Base-by-base conservation (phyloP, 2,329 filamentous ascomycete genomes). In the Tolypocladium sp. region DNA sequence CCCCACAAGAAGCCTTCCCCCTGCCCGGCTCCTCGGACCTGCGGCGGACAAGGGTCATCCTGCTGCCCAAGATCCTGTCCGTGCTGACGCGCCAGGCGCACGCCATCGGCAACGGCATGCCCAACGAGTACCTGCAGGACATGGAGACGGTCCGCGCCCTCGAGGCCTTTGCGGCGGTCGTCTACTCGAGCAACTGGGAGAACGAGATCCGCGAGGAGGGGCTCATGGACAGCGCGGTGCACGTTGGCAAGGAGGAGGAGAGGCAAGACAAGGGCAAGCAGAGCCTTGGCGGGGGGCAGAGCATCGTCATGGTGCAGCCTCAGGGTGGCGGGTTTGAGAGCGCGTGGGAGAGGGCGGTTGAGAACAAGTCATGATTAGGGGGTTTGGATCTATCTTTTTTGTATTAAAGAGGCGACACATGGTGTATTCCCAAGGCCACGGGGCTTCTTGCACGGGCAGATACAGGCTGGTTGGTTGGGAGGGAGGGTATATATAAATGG, bases 1-100 rank as follows among this genome's bases (percentile, higher is more conserved):
- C 71, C 7, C 59, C 67, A 8, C 66, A 72, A 2, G 63, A 61
- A 22, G 63, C 66, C 25, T 65, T 79, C 58, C 71, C 83, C 54
- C 76, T 59, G 4, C 57, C 80, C 35, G 82, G 85, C 65, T 74
- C 84, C 8, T 76, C 80, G 55, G 79, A 80, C 69, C 72, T 74
- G 63, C 77, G 74, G 68, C 74, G 76, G 56, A 77, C 88, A 44
- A 93, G 92, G 75, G 73, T 76, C 20, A 77, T 85, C n/a, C 73
- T 83, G 40, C 82, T 99, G 46, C 94, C 94, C 54, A 95, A 91
- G 73, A 88, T 95, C 57, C 79, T 99, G 41, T 95, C 93, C 3
- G 88, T 96, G 7, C 83, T 97, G 67, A 94, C 92, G 44, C 85
- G 91, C 65, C 92, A 99, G 76, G 93, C 93, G 6, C 92, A 96